Conservation (phyloP, 495 filamentous ascomycete species). For the Staphylotrichum tortipilum region DNA sequence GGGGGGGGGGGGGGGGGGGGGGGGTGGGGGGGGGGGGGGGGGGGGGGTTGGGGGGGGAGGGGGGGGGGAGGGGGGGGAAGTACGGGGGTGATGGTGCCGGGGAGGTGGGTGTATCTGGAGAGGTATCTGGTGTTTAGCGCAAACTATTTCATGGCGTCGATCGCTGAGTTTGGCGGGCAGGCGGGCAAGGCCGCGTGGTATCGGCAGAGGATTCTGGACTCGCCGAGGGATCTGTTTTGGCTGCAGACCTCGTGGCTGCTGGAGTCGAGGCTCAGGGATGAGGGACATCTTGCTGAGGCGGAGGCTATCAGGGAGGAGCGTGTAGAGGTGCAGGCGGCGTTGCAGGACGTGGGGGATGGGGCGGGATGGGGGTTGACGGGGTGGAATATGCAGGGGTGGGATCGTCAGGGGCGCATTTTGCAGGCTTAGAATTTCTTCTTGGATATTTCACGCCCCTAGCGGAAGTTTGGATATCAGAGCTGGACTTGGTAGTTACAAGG, state of each 20-base stretch:
- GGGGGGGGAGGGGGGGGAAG: too few relatives aligned
- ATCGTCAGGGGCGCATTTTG: too few relatives aligned
- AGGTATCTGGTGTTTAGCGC: slow-evolving; percentile 24
- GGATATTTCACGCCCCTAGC: too few relatives aligned
- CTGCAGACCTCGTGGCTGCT: slow-evolving; percentile 18
- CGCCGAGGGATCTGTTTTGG: slow-evolving; percentile 23
- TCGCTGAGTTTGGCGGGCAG: slow-evolving; percentile 17
- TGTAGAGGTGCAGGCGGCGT: neutral
- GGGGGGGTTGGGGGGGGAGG: too few relatives aligned
- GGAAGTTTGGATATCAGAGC: too few relatives aligned
- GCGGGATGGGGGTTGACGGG: too few relatives aligned
- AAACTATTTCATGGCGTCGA: slow-evolving; percentile 20
- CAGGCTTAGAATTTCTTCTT: too few relatives aligned
- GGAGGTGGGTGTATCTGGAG: slow-evolving; percentile 18
- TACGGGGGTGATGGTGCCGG: too few relatives aligned
- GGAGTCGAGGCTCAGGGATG: slow-evolving; percentile 14
- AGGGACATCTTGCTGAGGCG: slow-evolving; percentile 16
- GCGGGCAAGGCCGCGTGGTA: slow-evolving; percentile 4
- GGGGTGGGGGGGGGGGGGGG: neutral
- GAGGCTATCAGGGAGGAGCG: slow-evolving; percentile 13
- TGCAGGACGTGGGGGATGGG: too few relatives aligned
- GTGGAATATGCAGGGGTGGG: too few relatives aligned
- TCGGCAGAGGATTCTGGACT: slow-evolving; percentile 10
- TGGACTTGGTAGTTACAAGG: too few relatives aligned
- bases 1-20: neutral